phyloP scores from a whole-genome alignment of 257 asterid genomes.

The Gentiana straminea region DNA sequence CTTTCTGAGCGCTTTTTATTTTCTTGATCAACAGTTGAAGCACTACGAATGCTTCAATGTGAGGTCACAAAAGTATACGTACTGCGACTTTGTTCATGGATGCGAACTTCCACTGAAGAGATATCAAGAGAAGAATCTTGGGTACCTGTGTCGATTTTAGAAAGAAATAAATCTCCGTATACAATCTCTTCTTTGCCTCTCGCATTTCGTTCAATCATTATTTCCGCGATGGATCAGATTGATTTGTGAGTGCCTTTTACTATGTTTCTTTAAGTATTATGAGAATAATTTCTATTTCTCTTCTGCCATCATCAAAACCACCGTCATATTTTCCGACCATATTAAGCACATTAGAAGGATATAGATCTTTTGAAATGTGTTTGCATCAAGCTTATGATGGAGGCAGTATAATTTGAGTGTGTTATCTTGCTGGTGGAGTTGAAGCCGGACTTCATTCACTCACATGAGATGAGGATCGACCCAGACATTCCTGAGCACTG shows the following conservation, averaged over 20 bases:
- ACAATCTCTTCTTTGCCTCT: constrained; percentile 84
- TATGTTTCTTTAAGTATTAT: not conserved
- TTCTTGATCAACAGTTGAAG: constrained; percentile 44
- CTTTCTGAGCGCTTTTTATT: constrained; percentile 8
- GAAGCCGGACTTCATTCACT: not conserved
- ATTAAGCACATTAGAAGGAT: not conserved
- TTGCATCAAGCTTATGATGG: no score
- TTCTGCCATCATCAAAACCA: not conserved
- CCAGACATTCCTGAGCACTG: not conserved
- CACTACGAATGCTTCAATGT: constrained; percentile 65
- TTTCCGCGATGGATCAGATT: constrained; percentile 82
- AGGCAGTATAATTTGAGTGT: no score
- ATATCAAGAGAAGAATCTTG: constrained; percentile 84
- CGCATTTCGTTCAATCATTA: constrained; percentile 67
- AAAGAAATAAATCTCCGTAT: constrained; percentile 91
- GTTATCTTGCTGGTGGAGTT: not conserved
- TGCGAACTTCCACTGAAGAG: constrained; percentile 80
- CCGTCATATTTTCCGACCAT: not conserved
- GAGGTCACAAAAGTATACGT: constrained; percentile 74
- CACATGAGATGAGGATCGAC: not conserved
- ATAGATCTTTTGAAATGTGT: not conserved
- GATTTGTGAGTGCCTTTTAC: constrained; percentile 46
- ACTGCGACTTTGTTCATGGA: constrained; percentile 93
- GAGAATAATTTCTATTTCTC: not conserved
- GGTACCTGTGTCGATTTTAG: constrained; percentile 82